Base-by-base conservation (phyloP, 257 asterid species). In the Jasminum sambac region DNA sequence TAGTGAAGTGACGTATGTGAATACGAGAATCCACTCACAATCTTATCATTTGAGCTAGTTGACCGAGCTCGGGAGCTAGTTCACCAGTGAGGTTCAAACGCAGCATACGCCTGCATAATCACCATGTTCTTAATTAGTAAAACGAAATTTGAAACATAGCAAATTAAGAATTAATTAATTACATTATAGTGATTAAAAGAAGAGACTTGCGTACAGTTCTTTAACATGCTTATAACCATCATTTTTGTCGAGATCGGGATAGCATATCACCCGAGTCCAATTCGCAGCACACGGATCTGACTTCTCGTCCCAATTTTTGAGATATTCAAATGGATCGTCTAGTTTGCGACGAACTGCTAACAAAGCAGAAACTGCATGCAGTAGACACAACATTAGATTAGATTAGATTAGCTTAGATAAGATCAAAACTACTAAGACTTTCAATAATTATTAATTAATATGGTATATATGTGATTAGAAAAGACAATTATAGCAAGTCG, bases 21-120 rank as follows among this genome's bases (percentile, higher is more conserved):
- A n/a, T 26, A 5, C 1, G 16, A 41, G 60, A 3, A 38, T 19
- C 8, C 5, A 70, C 85, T 81, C 63, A 84, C 86, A 84, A 40
- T 71, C 59, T 72, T 57, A 39, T 76, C 69, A 76, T 66, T 12
- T 58, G 48, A 65, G 71, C 48, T 68, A 84, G 81, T 67, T 26
- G 77, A 76, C 88, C 88, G 65, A 84, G 84, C 77, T 81, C 88
- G 11, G 88, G 86, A 70, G 88, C 79, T 41, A 84, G 48, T 38
- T 66, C 74, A 34, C 88, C 88, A 5, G 88, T 48, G n/a, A 84
- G 78, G 74, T 81, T 78, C 23, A 26, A 13, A 0, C 44, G 43
- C 61, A 84, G 65, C 40, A 84, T 76, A 48, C 88, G 84, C 77
- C 88, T 83, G 72, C 36, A 66, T 37, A 58, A n/a, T n/a, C n/a